These are phyloP conservation scores for Rhynchosporium secalis DNA, from an alignment of 2,329 filamentous ascomycete genomes.

Conservation along the genomic window DNA sequence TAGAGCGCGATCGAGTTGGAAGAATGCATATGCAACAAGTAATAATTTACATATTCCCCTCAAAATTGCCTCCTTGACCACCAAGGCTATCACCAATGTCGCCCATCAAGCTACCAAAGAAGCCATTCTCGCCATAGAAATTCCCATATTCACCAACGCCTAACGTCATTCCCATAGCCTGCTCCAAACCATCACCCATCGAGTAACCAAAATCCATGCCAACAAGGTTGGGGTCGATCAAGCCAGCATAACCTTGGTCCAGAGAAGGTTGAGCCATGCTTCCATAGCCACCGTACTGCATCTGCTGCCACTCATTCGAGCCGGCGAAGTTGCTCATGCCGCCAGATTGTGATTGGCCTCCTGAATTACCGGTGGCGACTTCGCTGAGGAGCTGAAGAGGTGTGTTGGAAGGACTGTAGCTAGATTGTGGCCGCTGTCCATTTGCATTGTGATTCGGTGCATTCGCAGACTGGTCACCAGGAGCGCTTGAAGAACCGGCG, in stretches of 20 bases:
- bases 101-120: constrained; percentile 36
- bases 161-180: constrained; percentile 39
- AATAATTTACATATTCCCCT: constrained; percentile 18
- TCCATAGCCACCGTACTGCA: constrained; percentile 7
- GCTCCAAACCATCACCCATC: constrained; percentile 40
- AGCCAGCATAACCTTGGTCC: constrained; percentile 24
- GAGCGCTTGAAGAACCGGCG: background rate
- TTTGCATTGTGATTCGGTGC: constrained; percentile 2
- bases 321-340: constrained; percentile 29
- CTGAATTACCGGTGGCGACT: constrained; percentile 42
- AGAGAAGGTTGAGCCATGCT: constrained; percentile 25
- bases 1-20: background rate
- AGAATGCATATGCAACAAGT: background rate
- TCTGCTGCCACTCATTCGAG: constrained; percentile 30
- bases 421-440: constrained; percentile 28
- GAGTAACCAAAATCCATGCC: constrained; percentile 35
- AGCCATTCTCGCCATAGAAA: constrained; percentile 38
- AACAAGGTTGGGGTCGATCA: constrained; percentile 35
- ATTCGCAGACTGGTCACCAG: constrained; percentile 9
- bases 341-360: constrained; percentile 31
- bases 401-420: constrained; percentile 39
- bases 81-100: constrained; percentile 19
- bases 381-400: constrained; percentile 45
- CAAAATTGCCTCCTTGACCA: constrained; percentile 27
- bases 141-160: constrained; percentile 37